These are phyloP conservation scores for Botrytis cinerea DNA, from an alignment of 2,329 filamentous ascomycete genomes.

Conservation along the genomic window DNA sequence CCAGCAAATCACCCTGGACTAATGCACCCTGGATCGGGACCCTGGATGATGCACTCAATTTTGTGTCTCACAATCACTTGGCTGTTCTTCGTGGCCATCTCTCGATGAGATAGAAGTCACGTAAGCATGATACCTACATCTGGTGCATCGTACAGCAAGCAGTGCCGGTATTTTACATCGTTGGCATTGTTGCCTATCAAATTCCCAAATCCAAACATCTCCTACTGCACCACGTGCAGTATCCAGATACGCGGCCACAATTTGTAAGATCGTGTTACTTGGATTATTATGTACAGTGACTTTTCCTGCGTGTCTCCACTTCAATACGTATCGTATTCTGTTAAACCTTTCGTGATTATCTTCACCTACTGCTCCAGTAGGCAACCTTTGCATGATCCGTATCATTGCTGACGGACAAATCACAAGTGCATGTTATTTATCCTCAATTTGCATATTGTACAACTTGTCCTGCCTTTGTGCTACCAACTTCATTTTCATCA, in stretches of 20 bases:
- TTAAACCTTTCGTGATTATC: constrained; percentile 2
- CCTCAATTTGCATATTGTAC: constrained; percentile 13
- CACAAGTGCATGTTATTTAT: constrained; percentile 1
- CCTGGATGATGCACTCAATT: constrained; percentile 14
- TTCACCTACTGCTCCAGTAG: neutral
- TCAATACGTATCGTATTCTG: constrained; percentile 5
- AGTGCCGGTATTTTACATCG: neutral
- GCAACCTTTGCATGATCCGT: neutral
- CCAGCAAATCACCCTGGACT: neutral
- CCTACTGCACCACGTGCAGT: constrained; percentile 21
- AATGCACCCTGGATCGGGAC: constrained; percentile 19
- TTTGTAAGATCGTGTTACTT: constrained; percentile 20
- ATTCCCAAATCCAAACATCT: constrained; percentile 1
- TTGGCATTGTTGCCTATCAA: constrained; percentile 14
- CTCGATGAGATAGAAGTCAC: constrained; percentile 13
- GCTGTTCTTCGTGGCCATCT: constrained; percentile 23
- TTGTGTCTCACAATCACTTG: constrained; percentile 17
- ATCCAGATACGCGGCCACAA: constrained; percentile 26
- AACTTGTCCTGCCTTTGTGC: constrained; percentile 16
- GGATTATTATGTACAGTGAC: neutral
- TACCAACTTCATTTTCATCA: constrained; percentile 2
- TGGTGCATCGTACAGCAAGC: constrained; percentile 20
- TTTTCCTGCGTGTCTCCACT: constrained; percentile 13
- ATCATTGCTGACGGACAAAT: constrained; percentile 15
- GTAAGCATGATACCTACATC: constrained; percentile 21